These are phyloP conservation scores for Melanopsichium pennsylvanicum DNA, from an alignment of 1,284 basidiomycete species.

Conservation along the genomic window DNA sequence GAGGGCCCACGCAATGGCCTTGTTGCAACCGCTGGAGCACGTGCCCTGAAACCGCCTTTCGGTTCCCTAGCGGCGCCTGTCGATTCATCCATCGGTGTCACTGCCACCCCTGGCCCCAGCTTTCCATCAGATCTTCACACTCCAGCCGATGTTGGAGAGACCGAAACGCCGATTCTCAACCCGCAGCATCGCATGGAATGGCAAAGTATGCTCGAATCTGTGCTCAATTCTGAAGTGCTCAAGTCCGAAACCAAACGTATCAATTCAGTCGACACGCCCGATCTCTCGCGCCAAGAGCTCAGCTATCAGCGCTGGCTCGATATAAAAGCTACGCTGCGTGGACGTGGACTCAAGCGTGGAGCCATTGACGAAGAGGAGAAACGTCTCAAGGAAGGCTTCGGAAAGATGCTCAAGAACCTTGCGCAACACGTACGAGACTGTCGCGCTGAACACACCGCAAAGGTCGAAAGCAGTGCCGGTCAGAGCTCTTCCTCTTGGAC, in stretches of 20 bases:
- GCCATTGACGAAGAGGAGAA: conserved; percentile 83
- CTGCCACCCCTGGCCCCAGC: conserved; percentile 34
- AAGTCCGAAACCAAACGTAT: conserved; percentile 64
- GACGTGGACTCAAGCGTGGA: conserved; percentile 67
- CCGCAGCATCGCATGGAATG: conserved; percentile 62
- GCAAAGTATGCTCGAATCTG: conserved; percentile 65
- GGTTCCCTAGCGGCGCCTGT: conserved; percentile 8
- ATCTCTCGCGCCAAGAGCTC: conserved; percentile 51
- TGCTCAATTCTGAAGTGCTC: conserved; percentile 63
- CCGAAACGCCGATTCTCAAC: conserved; percentile 46
- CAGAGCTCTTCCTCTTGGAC: conserved; percentile 1
- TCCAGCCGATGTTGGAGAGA: conserved; percentile 21
- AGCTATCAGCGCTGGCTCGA: conserved; percentile 80
- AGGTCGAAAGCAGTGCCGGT: conserved; percentile 17
- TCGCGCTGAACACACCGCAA: conserved; percentile 68
- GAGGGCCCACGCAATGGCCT: conserved; percentile 5
- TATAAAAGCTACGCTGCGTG: conserved; percentile 84
- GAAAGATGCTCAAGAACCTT: conserved; percentile 80
- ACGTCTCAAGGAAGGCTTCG: conserved; percentile 80
- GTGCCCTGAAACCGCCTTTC: conserved; percentile 14
- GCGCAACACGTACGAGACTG: conserved; percentile 84
- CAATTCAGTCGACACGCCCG: conserved; percentile 66
- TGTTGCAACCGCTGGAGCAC: background rate
- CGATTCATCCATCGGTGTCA: conserved; percentile 8
- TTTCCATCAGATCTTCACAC: conserved; percentile 43